A percentile compares a stretch with the other conserved stretches of the same genome.
These are phyloP conservation scores for Albizia julibrissin DNA, from an alignment of 306 rosid species.

Conservation along the genomic window DNA sequence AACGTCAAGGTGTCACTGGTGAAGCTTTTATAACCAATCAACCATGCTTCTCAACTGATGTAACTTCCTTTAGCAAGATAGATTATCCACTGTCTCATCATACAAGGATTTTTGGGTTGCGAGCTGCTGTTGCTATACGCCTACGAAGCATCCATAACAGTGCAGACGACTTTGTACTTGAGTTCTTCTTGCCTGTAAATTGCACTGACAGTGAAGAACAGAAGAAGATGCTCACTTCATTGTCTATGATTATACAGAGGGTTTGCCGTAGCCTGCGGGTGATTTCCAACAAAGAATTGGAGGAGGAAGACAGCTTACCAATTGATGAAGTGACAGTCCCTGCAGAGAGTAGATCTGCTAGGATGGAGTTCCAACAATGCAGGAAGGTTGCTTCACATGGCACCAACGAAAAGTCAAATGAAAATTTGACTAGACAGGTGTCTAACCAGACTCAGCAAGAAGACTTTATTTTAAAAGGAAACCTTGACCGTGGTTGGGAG, in stretches of 20 bases:
- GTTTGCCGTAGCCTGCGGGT: constrained; percentile 71
- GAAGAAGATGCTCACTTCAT: constrained; percentile 73
- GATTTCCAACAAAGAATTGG: constrained; percentile 67
- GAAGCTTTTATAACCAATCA: constrained; percentile 80
- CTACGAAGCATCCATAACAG: constrained; percentile 68
- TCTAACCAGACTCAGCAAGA: constrained; percentile 42
- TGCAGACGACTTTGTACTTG: constrained; percentile 78
- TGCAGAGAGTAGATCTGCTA: constrained; percentile 35
- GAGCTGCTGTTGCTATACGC: constrained; percentile 87
- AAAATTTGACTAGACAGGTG: constrained; percentile 36
- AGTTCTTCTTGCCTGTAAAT: constrained; percentile 86
- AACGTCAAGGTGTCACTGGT: constrained; percentile 91
- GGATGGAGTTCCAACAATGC: constrained; percentile 36
- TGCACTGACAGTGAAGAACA: constrained; percentile 78
- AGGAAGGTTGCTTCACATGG: constrained; percentile 39
- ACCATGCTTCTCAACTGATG: constrained; percentile 76
- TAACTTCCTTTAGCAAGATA: constrained; percentile 65
- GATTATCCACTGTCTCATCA: constrained; percentile 92
- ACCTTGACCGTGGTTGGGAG: constrained; percentile 44
- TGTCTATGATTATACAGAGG: constrained; percentile 71
- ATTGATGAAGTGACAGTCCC: constrained; percentile 37
- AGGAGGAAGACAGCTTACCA: constrained; percentile 47
- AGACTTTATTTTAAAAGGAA: constrained; percentile 41
- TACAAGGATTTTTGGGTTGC: constrained; percentile 73
- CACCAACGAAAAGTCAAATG: constrained; percentile 39